Evolutionary conservation across 164 flowering plant genomes (phyloP).

Genomic region (Vitis rupestris): DNA sequence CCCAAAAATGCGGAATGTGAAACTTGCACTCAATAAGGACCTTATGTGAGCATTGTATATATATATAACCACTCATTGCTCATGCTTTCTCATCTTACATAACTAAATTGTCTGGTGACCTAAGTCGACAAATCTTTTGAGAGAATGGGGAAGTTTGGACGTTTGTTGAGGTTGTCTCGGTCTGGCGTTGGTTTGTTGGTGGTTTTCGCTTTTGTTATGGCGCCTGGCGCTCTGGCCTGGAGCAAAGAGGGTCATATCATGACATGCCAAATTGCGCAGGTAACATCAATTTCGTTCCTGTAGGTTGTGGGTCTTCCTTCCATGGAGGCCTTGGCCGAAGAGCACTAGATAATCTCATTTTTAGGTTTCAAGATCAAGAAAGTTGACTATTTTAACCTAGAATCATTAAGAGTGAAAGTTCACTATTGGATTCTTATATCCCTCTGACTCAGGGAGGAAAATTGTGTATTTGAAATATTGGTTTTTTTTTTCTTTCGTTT

Average conservation of each 20-base stretch:
- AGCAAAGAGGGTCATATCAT: slow-evolving; percentile 95
- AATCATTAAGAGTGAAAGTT: too few relatives aligned
- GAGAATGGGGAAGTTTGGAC: slow-evolving; percentile 16
- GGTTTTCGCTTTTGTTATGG: slow-evolving; percentile 22
- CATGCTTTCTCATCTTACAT: background rate
- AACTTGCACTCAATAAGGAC: slow-evolving; percentile 53
- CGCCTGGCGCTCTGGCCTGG: slow-evolving; percentile 60
- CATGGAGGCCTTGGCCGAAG: background rate
- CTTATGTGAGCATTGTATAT: slow-evolving; percentile 3
- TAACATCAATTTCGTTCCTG: slow-evolving; percentile 13
- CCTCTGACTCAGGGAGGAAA: background rate
- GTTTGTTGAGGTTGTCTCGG: background rate
- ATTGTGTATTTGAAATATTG: too few relatives aligned
- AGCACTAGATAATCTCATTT: background rate
- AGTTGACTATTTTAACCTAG: too few relatives aligned
- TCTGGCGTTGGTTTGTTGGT: slow-evolving; percentile 28
- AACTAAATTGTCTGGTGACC: background rate
- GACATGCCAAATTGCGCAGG: slow-evolving; percentile 97
- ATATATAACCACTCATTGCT: slow-evolving; percentile 4
- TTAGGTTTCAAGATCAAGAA: background rate
- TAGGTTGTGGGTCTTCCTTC: background rate
- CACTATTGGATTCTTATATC: too few relatives aligned
- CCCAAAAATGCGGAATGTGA: slow-evolving; percentile 19
- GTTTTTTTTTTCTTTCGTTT: too few relatives aligned
- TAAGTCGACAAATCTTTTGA: background rate